Evolutionary conservation across 163 green algal species (phyloP).

Genomic region (Chlamydomonas reinhardtii): DNA sequence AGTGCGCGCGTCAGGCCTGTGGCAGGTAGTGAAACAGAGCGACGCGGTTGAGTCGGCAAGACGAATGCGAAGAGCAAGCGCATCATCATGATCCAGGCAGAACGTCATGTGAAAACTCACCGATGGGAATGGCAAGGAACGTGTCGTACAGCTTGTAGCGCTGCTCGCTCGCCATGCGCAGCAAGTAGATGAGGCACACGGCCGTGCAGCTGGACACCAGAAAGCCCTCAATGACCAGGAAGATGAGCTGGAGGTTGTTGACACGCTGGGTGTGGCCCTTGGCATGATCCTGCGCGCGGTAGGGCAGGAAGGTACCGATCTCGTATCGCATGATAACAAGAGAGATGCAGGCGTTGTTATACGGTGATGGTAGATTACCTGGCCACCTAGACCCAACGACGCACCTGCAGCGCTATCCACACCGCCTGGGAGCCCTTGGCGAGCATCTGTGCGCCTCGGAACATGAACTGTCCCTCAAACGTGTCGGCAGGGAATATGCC

Average conservation of each 20-base stretch:
- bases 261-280: not conserved
- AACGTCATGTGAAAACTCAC: not conserved
- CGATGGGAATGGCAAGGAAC: conserved; percentile 37
- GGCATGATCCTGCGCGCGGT: not conserved
- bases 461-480: not conserved
- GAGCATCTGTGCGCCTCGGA: not conserved
- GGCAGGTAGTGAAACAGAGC: too few species aligned
- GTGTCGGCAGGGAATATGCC: not conserved
- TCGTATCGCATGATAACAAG: too few species aligned
- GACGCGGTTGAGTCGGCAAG: not conserved
- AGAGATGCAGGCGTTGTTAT: too few species aligned
- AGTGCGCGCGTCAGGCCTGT: conserved; percentile 31
- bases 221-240: conserved; percentile 29
- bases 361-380: too few species aligned
- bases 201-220: not conserved
- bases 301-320: too few species aligned
- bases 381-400: too few species aligned
- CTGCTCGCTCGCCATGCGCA: not conserved
- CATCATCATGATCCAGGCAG: too few species aligned
- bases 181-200: not conserved
- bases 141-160: conserved; percentile 48
- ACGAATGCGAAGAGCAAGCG: too few species aligned
- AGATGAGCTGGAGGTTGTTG: conserved; percentile 34
- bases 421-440: not conserved
- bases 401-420: not conserved